These are phyloP conservation scores for Liriodendron chinense DNA, from an alignment of 164 flowering plant species.

Conservation along the genomic window DNA sequence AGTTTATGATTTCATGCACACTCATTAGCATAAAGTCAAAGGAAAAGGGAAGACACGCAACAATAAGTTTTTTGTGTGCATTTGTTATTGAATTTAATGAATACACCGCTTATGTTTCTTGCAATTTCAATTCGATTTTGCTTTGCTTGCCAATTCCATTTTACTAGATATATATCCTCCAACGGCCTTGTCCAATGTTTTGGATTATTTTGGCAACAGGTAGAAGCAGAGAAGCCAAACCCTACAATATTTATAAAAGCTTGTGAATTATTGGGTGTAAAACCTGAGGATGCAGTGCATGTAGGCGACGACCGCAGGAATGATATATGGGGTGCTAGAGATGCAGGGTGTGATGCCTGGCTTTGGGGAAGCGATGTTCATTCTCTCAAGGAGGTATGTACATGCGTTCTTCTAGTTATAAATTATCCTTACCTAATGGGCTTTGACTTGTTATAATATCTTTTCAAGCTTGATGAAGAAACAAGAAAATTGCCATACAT, in stretches of 20 bases:
- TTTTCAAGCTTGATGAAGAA: background rate
- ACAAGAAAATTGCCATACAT: background rate
- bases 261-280: constrained; percentile 83
- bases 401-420: background rate
- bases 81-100: too few species aligned
- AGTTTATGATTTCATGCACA: too few species aligned
- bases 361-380: constrained; percentile 98
- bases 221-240: constrained; percentile 96
- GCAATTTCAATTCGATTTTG: too few species aligned
- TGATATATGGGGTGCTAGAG: constrained; percentile 98
- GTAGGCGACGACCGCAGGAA: constrained; percentile 98
- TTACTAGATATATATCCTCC: background rate
- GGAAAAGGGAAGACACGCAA: too few species aligned
- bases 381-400: constrained; percentile 82
- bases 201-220: constrained; percentile 32
- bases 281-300: constrained; percentile 94
- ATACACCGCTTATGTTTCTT: too few species aligned
- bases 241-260: constrained; percentile 95
- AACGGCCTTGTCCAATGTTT: background rate
- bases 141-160: background rate
- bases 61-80: too few species aligned
- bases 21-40: too few species aligned
- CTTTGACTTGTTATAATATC: background rate
- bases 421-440: background rate
- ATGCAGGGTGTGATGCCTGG: constrained; percentile 99